A percentile compares a stretch with the other conserved stretches of the same genome.
Evolutionary conservation across 306 rosid species (phyloP).

Genomic region (Ochetophila trinervis): DNA sequence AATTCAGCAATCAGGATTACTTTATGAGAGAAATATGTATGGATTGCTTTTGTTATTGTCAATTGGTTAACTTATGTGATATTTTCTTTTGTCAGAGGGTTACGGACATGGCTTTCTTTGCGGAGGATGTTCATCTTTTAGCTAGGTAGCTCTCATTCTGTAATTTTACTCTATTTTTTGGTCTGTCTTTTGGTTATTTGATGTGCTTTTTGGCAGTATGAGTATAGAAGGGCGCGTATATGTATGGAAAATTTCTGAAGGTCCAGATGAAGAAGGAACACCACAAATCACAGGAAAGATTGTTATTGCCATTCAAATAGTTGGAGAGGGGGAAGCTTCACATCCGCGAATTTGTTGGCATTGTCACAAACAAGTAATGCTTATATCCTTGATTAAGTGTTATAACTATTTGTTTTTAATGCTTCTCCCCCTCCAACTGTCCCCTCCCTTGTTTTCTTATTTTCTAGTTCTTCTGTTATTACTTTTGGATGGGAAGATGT

Average conservation of each 20-base stretch:
- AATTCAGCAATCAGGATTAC: slow-evolving; percentile 8
- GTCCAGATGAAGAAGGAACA: slow-evolving; percentile 89
- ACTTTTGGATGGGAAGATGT: slow-evolving; percentile 12
- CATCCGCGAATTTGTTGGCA: slow-evolving; percentile 99
- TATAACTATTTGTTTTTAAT: not conserved
- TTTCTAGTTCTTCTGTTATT: not conserved
- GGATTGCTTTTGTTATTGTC: not conserved
- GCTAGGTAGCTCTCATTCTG: slow-evolving; percentile 64
- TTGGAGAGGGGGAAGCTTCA: slow-evolving; percentile 68
- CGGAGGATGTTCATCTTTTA: slow-evolving; percentile 98
- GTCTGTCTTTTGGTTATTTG: slow-evolving; percentile 15
- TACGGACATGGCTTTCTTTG: slow-evolving; percentile 97
- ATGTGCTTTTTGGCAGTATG: slow-evolving; percentile 61
- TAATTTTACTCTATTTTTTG: not conserved
- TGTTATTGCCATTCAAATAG: slow-evolving; percentile 70
- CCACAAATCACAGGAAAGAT: slow-evolving; percentile 81
- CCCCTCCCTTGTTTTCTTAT: not conserved
- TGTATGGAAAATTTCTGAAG: slow-evolving; percentile 95
- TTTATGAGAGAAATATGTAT: not conserved
- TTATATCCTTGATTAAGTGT: not conserved
- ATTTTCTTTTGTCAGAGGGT: slow-evolving; percentile 71
- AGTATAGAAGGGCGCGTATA: slow-evolving; percentile 83
- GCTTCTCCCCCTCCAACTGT: not conserved
- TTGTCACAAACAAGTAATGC: slow-evolving; percentile 88
- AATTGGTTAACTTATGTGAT: slow-evolving; percentile 16